Conservation (phyloP, 768 basidiomycete species). For the Russula emetica region DNA sequence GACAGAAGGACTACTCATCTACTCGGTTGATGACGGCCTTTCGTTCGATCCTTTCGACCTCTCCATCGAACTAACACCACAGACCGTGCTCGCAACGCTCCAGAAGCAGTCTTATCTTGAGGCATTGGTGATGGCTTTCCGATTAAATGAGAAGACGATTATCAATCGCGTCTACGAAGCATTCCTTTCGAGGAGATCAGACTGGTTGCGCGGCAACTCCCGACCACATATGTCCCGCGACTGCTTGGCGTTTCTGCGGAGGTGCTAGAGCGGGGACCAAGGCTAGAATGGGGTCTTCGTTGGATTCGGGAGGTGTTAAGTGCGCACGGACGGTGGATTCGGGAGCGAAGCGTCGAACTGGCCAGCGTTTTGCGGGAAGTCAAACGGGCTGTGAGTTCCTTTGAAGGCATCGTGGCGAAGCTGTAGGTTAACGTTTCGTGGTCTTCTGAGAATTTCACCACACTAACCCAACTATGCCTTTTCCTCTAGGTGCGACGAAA, state of each 20-base stretch:
- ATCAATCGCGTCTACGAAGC: constrained; percentile 79
- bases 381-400: constrained; percentile 76
- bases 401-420: constrained; percentile 71
- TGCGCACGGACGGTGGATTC: constrained; percentile 76
- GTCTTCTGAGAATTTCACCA: constrained; percentile 7
- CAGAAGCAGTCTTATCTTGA: constrained; percentile 71
- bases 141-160: constrained; percentile 81
- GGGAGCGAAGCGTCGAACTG: constrained; percentile 68
- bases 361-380: constrained; percentile 77
- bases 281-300: constrained; percentile 88
- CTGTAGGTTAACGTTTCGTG: constrained; percentile 52
- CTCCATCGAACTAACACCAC: constrained; percentile 91
- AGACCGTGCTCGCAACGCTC: constrained; percentile 72
- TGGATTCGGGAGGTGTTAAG: constrained; percentile 83
- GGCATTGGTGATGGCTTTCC: constrained; percentile 91
- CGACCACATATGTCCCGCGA: constrained; percentile 68
- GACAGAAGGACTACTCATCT: constrained; percentile 92
- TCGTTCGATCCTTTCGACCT: constrained; percentile 96
- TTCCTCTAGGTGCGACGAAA: constrained; percentile 28
- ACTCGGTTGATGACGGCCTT: constrained; percentile 85
- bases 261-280: constrained; percentile 81
- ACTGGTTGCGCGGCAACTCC: constrained; percentile 77
- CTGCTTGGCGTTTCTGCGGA: constrained; percentile 78
- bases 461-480: too few species aligned
- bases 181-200: constrained; percentile 75